Evolutionary conservation across 2,329 filamentous ascomycete species (phyloP), one percentile per base, ranked within the genome.

Genomic region (Zasmidium citrigriseum): DNA sequence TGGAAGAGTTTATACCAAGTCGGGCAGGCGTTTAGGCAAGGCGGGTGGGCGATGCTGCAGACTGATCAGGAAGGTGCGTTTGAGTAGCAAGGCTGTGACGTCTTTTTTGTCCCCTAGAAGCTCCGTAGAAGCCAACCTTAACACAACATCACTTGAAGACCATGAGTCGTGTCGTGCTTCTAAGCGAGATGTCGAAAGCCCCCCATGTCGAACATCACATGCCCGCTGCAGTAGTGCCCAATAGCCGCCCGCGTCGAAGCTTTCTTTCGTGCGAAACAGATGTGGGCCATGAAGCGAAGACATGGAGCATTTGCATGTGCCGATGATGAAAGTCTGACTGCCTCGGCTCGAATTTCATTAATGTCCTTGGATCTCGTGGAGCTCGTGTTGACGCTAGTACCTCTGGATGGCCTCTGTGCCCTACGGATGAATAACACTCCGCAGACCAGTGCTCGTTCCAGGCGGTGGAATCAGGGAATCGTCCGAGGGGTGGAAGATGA

Each of bases 141-240:
- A 51, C 46, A 12, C 41, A 51, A 51, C 46, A 29, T 56, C 54
- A 56, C 46, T 51, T 51, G 46, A 56, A 24, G 34, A n/a, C 34
- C 18, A 7, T 11, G 14, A 10, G 34, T 41, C 34, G 18, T 9
- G 5, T 41, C 7, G n/a, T n/a, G n/a, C n/a, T n/a, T 54, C 38
- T 47, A 47, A 54, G 52, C 52, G 52, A 54, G 52, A 18, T 44
- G 41, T 25, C 23, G 38, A n/a, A n/a, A n/a, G n/a, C n/a, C n/a
- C n/a, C n/a, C n/a, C n/a, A n/a, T n/a, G n/a, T n/a, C n/a, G n/a
- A n/a, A n/a, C n/a, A n/a, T n/a, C n/a, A n/a, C n/a, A n/a, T n/a
- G n/a, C n/a, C n/a, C n/a, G 34, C 34, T 41, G 34, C 34, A n/a
- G 14, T 41, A 41, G 34, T 41, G 34, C 4, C 34, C 34, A 41